Evolutionary conservation across 2,329 filamentous ascomycete genomes (phyloP).

Genomic region (Celoporthe dispersa): DNA sequence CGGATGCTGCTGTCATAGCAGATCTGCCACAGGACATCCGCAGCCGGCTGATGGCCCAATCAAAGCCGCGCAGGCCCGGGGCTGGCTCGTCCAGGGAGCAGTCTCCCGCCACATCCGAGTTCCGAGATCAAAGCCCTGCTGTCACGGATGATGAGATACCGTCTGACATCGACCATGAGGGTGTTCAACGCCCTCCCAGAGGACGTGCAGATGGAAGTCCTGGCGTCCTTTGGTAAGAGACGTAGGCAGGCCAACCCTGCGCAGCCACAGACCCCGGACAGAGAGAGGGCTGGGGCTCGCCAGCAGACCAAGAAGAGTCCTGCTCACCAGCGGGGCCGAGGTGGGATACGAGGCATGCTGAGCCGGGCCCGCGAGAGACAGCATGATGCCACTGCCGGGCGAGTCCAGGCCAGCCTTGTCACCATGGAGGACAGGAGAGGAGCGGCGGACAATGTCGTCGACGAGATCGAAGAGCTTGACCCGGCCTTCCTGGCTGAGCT

Average conservation of each 20-base stretch:
- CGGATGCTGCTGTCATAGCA: conserved; percentile 79
- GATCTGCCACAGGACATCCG: conserved; percentile 86
- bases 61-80: conserved; percentile 35
- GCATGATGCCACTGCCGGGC: conserved; percentile 58
- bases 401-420: conserved; percentile 75
- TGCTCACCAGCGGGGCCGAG: conserved; percentile 67
- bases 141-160: conserved; percentile 50
- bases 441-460: conserved; percentile 36
- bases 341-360: conserved; percentile 42
- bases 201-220: conserved; percentile 82
- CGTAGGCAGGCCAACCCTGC: conserved; percentile 39
- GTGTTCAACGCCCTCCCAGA: conserved; percentile 82
- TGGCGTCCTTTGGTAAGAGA: conserved; percentile 67
- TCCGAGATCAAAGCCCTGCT: conserved; percentile 46
- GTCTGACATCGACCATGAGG: conserved; percentile 82
- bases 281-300: conserved; percentile 55
- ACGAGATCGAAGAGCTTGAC: conserved; percentile 59
- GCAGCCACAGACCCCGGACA: conserved; percentile 58
- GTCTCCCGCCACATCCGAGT: conserved; percentile 38
- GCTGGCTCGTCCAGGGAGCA: conserved; percentile 35
- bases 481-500: conserved; percentile 79
- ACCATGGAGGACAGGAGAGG: conserved; percentile 46
- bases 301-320: conserved; percentile 62
- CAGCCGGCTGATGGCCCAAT: conserved; percentile 70
- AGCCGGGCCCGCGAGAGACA: conserved; percentile 55